phyloP scores from a whole-genome alignment of 1,139 yeast genomes.

The Pichia sp. region DNA sequence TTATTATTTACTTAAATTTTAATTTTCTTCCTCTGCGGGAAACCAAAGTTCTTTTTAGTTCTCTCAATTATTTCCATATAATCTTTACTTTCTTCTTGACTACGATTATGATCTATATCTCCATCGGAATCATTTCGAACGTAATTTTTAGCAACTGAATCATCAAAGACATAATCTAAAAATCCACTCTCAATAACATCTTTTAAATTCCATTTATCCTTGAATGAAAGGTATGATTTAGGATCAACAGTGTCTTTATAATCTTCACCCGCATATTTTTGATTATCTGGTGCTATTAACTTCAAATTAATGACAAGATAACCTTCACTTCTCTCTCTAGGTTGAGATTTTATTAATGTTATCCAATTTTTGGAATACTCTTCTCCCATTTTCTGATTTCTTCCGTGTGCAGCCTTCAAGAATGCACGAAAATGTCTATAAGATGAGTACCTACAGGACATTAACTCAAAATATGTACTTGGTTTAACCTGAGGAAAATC shows the following conservation, averaged over 20 bases:
- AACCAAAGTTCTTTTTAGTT: neutral
- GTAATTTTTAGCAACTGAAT: neutral
- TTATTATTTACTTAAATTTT: neutral
- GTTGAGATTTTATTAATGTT: neutral
- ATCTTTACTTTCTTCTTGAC: neutral
- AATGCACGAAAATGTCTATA: constrained; percentile 3
- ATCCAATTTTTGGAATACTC: constrained; percentile 2
- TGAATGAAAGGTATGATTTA: constrained; percentile 1
- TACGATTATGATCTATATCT: neutral
- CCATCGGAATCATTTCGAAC: too few relatives aligned
- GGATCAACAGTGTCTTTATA: neutral
- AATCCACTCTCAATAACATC: constrained; percentile 8
- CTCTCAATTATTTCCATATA: neutral
- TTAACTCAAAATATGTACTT: constrained; percentile 6
- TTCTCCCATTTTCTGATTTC: neutral
- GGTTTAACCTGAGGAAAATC: constrained; percentile 2
- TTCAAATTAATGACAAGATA: constrained; percentile 7
- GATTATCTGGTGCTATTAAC: constrained; percentile 6
- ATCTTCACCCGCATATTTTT: constrained; percentile 2
- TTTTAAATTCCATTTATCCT: constrained; percentile 3
- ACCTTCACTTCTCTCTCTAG: constrained; percentile 10
- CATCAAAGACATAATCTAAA: constrained; percentile 6
- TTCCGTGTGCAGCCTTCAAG: constrained; percentile 3
- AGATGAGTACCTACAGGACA: constrained; percentile 7
- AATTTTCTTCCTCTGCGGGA: neutral